Base-by-base conservation (phyloP, 495 filamentous ascomycete species). In the Aspergillus kassunensis region DNA sequence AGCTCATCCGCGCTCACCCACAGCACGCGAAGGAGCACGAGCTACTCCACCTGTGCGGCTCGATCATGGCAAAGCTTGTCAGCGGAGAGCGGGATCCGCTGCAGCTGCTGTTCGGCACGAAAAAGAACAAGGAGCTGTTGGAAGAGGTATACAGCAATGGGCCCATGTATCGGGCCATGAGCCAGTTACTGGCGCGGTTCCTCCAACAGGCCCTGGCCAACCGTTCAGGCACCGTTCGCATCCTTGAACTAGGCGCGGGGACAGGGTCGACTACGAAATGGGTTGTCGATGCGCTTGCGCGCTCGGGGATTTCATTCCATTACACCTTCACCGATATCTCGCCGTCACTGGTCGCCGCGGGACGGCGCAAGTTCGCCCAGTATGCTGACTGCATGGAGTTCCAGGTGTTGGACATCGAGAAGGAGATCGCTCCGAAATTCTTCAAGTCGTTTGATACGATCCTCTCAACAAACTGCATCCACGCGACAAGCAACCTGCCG, bases 241-340 rank as follows among this genome's bases (percentile, higher is more conserved):
- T 48, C 31, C 20, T 48, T 0, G 44, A 48, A 15, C 15, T 48
- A 10, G 44, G 44, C 20, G 44, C 44, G 1, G 44, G 44, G 1
- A 48, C 44, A 5, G 49, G 49, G 1, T 37, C 37, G 3, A 51
- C 49, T 2, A 43, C 49, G 0, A 23, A 34, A 1, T 51, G 24
- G 10, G 11, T 42, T 13, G 1, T 48, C 8, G 4, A 36, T 5
- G n/a, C 36, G 3, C 31, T 48, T 12, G 21, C 30, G 20, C 8
- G 18, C 0, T 15, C 24, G 4, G 53, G 34, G 9, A 51, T 63
- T 2, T 48, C 39, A 0, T 53, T 77, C 53, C 49, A 63, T 27
- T 80, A 80, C 40, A 75, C 70, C 0, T 76, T 80, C 52, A 77
- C 72, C 0, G 77, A 80, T 36, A 42, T 78, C 4, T 69, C 68